Evolutionary conservation across 441 rosid genomes (phyloP), one percentile per base, ranked within the genome.

Genomic region (Populus hybrid): DNA sequence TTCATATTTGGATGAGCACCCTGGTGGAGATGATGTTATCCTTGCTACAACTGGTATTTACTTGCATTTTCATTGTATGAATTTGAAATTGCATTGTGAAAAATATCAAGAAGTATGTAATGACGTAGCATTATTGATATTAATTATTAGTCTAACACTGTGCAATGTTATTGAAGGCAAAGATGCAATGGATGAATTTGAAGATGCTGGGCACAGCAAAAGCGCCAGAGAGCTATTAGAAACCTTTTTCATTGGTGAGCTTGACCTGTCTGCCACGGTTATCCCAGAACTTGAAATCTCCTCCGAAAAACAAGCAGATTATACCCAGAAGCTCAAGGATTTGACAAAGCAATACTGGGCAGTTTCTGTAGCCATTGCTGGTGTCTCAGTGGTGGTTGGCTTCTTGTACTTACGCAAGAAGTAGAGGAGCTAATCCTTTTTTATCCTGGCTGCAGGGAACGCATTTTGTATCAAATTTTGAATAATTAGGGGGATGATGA

Each of bases 21-120:
- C 98, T 1, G 99, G 99, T 18, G 99, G 99, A 79, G 96, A 95
- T 64, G 98, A 95, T 84, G 97, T 93, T 61, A 84, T 95, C 80
- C 88, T 95, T 72, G 94, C 85, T 30, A 87, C 81, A 65, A 85
- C 91, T 3, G 97, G 98, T 92, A 87, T 40, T 75, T 61, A 64
- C 72, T 69, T 69, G 3, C 76, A 57, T 73, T 54, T 67, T 69
- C 28, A 40, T 10, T 30, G 40, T 18, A 50, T 54, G 70, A 38
- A 74, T 23, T 28, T 70, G 28, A 36, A 54, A 63, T 21, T 14
- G 36, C 28, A 0, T 72, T 1, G 20, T 26, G 14, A 21, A 26
- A n/a, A 16, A 26, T 74, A 26, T 35, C 1, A 6, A 18, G 10
- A 61, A 67, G 36, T 46, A 54, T 30, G 72, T 66, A 4, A 20